phyloP scores from a whole-genome alignment of 805 yeast species.

The Saturnispora serradocipensis region DNA sequence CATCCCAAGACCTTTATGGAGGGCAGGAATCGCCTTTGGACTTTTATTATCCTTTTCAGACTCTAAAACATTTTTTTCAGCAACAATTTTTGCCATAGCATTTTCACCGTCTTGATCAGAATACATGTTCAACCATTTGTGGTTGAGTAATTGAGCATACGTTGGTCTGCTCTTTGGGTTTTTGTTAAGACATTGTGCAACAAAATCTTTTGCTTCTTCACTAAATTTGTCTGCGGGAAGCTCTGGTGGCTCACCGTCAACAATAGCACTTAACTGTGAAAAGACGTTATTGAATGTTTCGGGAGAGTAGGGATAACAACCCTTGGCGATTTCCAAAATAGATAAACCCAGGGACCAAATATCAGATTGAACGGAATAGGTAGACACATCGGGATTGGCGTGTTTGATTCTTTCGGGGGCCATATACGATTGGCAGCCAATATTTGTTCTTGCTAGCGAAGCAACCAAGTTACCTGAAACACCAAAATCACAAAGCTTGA shows the following conservation, averaged over 20 bases:
- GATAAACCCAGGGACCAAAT: constrained; percentile 91
- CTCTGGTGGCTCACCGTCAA: constrained; percentile 89
- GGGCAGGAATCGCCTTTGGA: constrained; percentile 18
- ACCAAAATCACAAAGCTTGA: constrained; percentile 92
- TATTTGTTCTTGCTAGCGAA: constrained; percentile 87
- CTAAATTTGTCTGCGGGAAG: constrained; percentile 57
- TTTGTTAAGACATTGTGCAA: constrained; percentile 66
- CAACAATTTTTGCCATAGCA: constrained; percentile 27
- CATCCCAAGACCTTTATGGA: constrained; percentile 21
- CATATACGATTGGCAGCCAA: constrained; percentile 98
- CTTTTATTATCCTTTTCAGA: constrained; percentile 18
- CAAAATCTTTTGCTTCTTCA: constrained; percentile 74
- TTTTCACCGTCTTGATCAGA: constrained; percentile 28
- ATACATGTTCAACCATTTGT: constrained; percentile 70
- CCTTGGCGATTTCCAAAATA: constrained; percentile 79
- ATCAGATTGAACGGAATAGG: constrained; percentile 90
- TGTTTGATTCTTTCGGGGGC: constrained; percentile 93
- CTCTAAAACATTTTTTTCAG: constrained; percentile 8
- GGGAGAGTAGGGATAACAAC: constrained; percentile 93
- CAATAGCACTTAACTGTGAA: constrained; percentile 90
- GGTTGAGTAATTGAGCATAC: constrained; percentile 63
- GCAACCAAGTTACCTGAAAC: constrained; percentile 94
- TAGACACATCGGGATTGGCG: constrained; percentile 59
- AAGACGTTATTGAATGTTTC: constrained; percentile 87
- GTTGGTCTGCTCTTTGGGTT: constrained; percentile 74